Evolutionary conservation across 306 rosid species (phyloP), one percentile per base, ranked within the genome.

Genomic region (Corylus avellana): DNA sequence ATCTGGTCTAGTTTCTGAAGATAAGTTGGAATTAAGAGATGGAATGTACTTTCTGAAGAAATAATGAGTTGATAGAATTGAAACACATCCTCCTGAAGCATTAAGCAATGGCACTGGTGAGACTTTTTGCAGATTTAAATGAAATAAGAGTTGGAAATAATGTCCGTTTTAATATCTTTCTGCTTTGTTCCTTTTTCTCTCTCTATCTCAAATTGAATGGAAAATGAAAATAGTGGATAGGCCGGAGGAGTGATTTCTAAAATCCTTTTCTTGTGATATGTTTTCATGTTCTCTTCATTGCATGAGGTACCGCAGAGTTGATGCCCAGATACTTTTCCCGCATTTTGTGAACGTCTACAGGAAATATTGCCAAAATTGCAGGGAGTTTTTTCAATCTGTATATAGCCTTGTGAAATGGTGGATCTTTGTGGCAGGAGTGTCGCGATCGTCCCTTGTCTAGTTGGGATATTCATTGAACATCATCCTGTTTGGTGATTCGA

Each of bases 1-100:
- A 77, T 83, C 94, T 37, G 98, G 98, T 79, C 84, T 92, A 69
- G 93, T 91, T 68, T 90, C 94, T 12, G 97, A 95, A 79, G 98
- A 95, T 86, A 91, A 90, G 88, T 71, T 95, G 82, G 98, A 92
- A 67, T 86, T 84, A 50, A 83, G 97, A 75, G 97, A 95, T 83
- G 98, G 96, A 74, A 83, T 91, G 94, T 92, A 92, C 78, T 54
- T 89, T 58, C 66, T 92, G 42, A 90, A 95, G 86, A 92, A 90
- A 85, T 89, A 85, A 81, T 50, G 35, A 61, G 79, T 63, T 69
- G 73, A 51, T 27, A 63, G 70, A 77, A 46, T 75, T 25, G 78
- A 55, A 77, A 47, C 14, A 11, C 66, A 27, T 71, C 72, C 82
- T 70, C 73, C 74, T 25, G 13, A 78, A 75, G 54, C 66, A 68